phyloP scores from a whole-genome alignment of 345 rosid species.

The Arabidopsis arenosa region DNA sequence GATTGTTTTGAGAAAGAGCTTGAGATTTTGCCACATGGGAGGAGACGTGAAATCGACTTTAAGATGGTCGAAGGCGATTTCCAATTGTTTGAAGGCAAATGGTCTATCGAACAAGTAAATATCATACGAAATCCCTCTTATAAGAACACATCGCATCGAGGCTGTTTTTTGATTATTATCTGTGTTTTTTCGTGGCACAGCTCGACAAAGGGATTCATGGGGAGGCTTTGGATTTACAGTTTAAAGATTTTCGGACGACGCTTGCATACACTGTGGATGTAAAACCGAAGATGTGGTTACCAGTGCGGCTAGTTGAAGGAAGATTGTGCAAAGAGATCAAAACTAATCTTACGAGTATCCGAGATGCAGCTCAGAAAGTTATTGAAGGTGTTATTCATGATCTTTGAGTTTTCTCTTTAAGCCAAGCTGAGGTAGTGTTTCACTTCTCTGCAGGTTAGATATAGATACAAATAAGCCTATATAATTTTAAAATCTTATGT shows the following conservation, averaged over 20 bases:
- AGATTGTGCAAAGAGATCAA: constrained; percentile 74
- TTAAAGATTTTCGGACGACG: constrained; percentile 58
- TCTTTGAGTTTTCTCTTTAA: constrained; percentile 39
- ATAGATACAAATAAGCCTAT: neutral
- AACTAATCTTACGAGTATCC: constrained; percentile 66
- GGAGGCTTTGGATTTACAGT: constrained; percentile 40
- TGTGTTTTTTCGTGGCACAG: constrained; percentile 45
- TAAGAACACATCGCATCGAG: neutral
- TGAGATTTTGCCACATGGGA: constrained; percentile 58
- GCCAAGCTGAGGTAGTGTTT: neutral
- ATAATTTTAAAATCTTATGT: neutral
- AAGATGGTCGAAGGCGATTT: constrained; percentile 96
- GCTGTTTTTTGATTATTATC: constrained; percentile 1
- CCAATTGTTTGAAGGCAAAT: constrained; percentile 82
- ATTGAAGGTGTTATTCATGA: constrained; percentile 43
- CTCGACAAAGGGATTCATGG: constrained; percentile 42
- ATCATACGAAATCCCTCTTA: neutral
- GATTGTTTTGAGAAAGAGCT: constrained; percentile 92
- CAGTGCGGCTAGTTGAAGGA: constrained; percentile 79
- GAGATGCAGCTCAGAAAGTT: constrained; percentile 66
- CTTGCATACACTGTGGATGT: constrained; percentile 72
- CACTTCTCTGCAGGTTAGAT: constrained; percentile 9
- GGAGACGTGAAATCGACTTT: constrained; percentile 83
- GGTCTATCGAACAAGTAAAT: constrained; percentile 88
- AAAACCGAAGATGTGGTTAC: constrained; percentile 86